Evolutionary conservation across 2,329 filamentous ascomycete genomes (phyloP).

Genomic region (Atkinsonella texensis): DNA sequence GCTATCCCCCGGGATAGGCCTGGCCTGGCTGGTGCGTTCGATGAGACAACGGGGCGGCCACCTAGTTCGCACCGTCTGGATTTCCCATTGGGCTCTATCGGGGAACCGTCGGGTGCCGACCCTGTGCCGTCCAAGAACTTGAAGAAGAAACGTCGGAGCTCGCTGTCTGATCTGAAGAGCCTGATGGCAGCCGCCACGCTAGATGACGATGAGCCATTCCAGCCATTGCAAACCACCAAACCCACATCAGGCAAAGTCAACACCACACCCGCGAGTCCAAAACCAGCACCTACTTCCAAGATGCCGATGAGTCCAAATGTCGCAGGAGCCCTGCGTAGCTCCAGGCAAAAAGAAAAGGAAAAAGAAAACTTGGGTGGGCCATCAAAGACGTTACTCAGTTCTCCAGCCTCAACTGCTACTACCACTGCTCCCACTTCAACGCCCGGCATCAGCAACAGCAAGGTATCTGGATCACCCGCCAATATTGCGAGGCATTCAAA

Average conservation of each 20-base stretch:
- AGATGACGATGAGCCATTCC: conserved; percentile 22
- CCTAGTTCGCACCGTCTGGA: conserved; percentile 45
- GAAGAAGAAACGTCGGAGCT: conserved; percentile 78
- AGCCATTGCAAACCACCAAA: conserved; percentile 40
- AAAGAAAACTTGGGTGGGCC: conserved; percentile 23
- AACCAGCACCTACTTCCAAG: conserved; percentile 32
- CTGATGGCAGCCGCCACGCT: conserved; percentile 52
- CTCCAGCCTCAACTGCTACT: background rate
- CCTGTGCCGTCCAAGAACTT: conserved; percentile 24
- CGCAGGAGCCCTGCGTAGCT: conserved; percentile 25
- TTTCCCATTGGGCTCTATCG: conserved; percentile 46
- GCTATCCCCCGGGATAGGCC: conserved; percentile 48
- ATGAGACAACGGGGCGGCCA: conserved; percentile 42
- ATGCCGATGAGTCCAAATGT: conserved; percentile 38
- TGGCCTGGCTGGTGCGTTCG: conserved; percentile 49
- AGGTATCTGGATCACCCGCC: conserved; percentile 13
- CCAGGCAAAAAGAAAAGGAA: conserved; percentile 32
- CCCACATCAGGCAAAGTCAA: conserved; percentile 46
- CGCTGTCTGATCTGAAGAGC: conserved; percentile 70
- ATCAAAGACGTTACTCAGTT: background rate
- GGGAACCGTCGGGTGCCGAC: conserved; percentile 39
- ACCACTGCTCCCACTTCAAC: background rate
- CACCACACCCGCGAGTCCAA: conserved; percentile 28
- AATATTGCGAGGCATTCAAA: conserved; percentile 30
- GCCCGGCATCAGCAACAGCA: background rate